Evolutionary conservation across 225 moss, liverwort and hornwort species (phyloP), one percentile per base, ranked within the genome.

Genomic region (Sphagnum tenellum): DNA sequence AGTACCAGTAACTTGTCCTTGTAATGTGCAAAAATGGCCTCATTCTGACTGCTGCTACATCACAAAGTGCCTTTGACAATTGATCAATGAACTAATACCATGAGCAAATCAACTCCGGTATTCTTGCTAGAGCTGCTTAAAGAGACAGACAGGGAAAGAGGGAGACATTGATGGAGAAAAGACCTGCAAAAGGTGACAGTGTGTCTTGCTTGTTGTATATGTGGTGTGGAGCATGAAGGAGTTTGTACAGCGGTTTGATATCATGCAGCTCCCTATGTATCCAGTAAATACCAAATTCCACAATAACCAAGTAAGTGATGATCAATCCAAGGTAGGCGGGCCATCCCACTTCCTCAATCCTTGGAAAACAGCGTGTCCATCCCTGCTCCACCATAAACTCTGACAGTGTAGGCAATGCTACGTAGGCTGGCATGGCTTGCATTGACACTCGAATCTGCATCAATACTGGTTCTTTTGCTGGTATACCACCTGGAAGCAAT

Each of bases 121-220:
- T 29, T 29, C 29, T 1, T 29, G 29, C 29, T 29, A 29, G 29
- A 29, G 29, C 29, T 29, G 29, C 29, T 29, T 29, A 29, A 29
- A 29, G 29, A 29, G 29, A 29, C 29, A 29, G 29, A 29, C 29
- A 29, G 29, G 29, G 29, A 29, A 0, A 29, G 29, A 29, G 29
- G 29, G 29, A 29, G 29, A 29, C 29, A 29, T 29, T 29, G 29
- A 29, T 29, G 29, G 29, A 29, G 29, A 29, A 29, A 29, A 8
- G 61, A 93, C 98, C 98, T 90, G 98, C 98, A 71, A 98, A 98
- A 55, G 98, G 98, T 8, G 98, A 98, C 69, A 98, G 62, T 8
- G 98, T 98, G 68, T 98, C 88, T 75, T 93, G 93, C 81, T 98
- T 98, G 73, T 98, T 98, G 78, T 98, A 98, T 69, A 98, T 90